Evolutionary conservation across 2,329 filamentous ascomycete genomes (phyloP).

Genomic region (Tolypocladium pustulatum): DNA sequence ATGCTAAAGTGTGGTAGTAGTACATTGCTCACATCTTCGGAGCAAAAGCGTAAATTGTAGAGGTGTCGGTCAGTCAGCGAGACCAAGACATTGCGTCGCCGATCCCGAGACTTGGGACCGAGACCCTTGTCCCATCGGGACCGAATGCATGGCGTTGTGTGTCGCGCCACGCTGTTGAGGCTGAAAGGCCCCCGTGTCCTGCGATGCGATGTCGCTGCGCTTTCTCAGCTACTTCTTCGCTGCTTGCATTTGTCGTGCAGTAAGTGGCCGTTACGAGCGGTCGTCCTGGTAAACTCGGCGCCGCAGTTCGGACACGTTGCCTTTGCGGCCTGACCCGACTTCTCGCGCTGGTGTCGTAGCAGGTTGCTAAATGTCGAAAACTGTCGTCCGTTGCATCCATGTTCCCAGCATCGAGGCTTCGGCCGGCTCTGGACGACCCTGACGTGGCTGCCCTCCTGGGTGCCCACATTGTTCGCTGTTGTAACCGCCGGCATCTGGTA

Average conservation of each 20-base stretch:
- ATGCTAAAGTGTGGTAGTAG: not conserved
- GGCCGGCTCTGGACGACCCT: conserved; percentile 67
- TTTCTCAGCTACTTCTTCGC: conserved; percentile 18
- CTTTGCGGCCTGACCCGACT: conserved; percentile 83
- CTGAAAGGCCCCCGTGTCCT: not conserved
- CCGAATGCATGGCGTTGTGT: not conserved
- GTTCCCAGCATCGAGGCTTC: conserved; percentile 96
- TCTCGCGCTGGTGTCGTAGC: conserved; percentile 84
- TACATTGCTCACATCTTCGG: not conserved
- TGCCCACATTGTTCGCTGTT: conserved; percentile 20
- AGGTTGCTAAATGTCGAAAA: conserved; percentile 97
- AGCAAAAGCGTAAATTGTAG: not conserved
- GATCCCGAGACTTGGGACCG: not conserved
- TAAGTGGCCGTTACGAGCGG: conserved; percentile 76
- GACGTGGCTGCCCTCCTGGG: conserved; percentile 39
- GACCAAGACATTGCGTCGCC: not conserved
- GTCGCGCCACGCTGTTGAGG: not conserved
- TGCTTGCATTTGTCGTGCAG: conserved; percentile 89
- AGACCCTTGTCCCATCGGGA: not conserved
- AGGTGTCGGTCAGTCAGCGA: not conserved
- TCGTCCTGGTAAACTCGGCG: conserved; percentile 84
- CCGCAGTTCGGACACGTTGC: conserved; percentile 84
- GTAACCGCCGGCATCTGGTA: conserved; percentile 31
- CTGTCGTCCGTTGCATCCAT: conserved; percentile 89
- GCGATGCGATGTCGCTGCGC: not conserved